These are phyloP conservation scores for Colletotrichum caudatum DNA, from an alignment of 2,329 filamentous ascomycete species.

Conservation along the genomic window DNA sequence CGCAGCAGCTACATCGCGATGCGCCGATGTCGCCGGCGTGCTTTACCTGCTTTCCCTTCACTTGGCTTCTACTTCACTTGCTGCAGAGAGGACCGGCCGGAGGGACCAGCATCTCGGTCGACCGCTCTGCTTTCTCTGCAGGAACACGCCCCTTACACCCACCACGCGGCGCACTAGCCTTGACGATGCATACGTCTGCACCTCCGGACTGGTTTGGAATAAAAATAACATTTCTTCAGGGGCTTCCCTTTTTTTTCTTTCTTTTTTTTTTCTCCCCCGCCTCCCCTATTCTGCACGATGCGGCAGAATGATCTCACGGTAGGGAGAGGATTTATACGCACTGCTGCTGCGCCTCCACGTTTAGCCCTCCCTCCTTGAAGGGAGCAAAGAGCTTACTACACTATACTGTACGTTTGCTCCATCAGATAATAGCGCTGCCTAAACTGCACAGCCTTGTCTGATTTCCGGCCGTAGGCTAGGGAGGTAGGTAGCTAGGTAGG, in stretches of 20 bases:
- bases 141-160: background rate
- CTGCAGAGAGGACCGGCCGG: background rate
- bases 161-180: background rate
- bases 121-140: background rate
- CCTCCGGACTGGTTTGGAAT: background rate
- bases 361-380: too few species aligned
- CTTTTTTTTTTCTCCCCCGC: too few species aligned
- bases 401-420: background rate
- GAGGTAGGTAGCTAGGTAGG: too few species aligned
- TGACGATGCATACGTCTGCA: background rate
- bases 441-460: background rate
- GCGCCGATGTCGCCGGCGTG: background rate
- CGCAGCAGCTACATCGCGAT: background rate
- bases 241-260: background rate
- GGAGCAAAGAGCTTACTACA: background rate
- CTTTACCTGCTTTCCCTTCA: background rate
- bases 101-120: background rate
- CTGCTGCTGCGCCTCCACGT: background rate
- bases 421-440: background rate
- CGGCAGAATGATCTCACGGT: background rate
- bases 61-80: background rate
- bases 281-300: background rate
- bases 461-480: background rate
- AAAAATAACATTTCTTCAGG: conserved; percentile 8
- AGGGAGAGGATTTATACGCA: background rate